Percentiles rank a stretch among this genome's conserved stretches.
phyloP scores from a whole-genome alignment of 352 stramenopile species.

The Elongisporangium anandrum region DNA sequence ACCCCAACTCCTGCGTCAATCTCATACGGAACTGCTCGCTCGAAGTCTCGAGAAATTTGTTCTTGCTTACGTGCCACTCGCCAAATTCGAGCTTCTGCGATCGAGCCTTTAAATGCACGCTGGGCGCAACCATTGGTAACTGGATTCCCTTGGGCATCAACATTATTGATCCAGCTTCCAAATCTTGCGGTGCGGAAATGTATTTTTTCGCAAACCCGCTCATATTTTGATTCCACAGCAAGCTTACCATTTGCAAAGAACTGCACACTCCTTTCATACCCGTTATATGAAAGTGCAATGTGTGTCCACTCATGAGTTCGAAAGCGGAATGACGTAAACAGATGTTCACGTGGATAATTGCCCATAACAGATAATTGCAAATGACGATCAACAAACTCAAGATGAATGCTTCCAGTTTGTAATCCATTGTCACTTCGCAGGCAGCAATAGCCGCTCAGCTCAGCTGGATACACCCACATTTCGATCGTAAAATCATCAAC shows the following conservation, averaged over 20 bases:
- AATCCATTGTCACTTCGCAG: slow-evolving; percentile 77
- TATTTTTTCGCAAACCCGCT: slow-evolving; percentile 33
- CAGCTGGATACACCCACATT: slow-evolving; percentile 72
- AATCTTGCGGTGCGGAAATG: slow-evolving; percentile 52
- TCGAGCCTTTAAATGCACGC: slow-evolving; percentile 65
- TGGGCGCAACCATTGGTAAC: slow-evolving; percentile 31
- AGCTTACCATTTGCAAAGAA: slow-evolving; percentile 56
- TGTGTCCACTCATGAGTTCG: slow-evolving; percentile 68
- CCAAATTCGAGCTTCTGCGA: slow-evolving; percentile 78
- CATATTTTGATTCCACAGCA: slow-evolving; percentile 32
- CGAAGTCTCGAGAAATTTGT: slow-evolving; percentile 60
- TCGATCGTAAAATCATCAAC: slow-evolving; percentile 71
- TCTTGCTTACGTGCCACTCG: slow-evolving; percentile 22
- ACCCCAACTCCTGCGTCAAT: too few relatives aligned
- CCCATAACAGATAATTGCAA: slow-evolving; percentile 72
- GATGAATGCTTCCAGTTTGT: slow-evolving; percentile 55
- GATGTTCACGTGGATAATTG: slow-evolving; percentile 61
- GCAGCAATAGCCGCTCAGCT: slow-evolving; percentile 56
- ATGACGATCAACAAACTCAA: slow-evolving; percentile 64
- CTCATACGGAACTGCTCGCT: slow-evolving; percentile 53
- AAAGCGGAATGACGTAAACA: slow-evolving; percentile 56
- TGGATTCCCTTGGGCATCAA: slow-evolving; percentile 28
- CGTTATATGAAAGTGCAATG: slow-evolving; percentile 51
- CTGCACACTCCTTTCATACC: slow-evolving; percentile 14
- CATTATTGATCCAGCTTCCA: slow-evolving; percentile 67